Evolutionary conservation across 176 grass and related monocot genomes (phyloP).

Genomic region (Oryza glaberrima): DNA sequence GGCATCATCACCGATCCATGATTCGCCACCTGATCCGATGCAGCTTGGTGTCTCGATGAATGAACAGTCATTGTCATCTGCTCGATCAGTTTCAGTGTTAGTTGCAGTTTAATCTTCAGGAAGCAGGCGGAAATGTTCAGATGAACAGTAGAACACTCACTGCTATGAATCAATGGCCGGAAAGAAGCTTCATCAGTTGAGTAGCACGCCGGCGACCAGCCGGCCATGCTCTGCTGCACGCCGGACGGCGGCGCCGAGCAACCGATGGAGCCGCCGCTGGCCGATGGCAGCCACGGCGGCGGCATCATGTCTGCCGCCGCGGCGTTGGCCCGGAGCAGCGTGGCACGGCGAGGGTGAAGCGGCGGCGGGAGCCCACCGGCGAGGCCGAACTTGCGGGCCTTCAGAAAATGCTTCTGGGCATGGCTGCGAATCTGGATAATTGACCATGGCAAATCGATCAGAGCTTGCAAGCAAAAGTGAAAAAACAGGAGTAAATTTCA

Average conservation of each 20-base stretch:
- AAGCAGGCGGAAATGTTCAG: neutral
- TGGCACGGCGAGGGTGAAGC: conserved; percentile 36
- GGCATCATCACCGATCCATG: too few species aligned
- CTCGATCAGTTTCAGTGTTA: neutral
- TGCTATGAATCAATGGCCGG: neutral
- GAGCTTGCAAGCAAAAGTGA: neutral
- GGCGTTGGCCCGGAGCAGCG: too few species aligned
- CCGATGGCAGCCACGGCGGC: too few species aligned
- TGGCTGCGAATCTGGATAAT: conserved; percentile 56
- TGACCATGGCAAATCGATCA: neutral
- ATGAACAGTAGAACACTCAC: neutral
- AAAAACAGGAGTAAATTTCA: neutral
- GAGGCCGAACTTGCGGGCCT: conserved; percentile 63
- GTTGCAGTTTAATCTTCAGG: neutral
- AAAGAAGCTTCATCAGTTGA: neutral
- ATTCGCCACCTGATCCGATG: neutral
- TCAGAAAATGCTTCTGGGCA: conserved; percentile 79
- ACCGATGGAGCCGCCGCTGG: too few species aligned
- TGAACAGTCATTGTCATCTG: neutral
- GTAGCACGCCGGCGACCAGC: neutral
- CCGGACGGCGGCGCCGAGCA: too few species aligned
- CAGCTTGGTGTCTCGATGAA: neutral
- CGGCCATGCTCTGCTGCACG: too few species aligned
- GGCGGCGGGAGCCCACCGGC: conserved; percentile 53
- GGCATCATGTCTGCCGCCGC: too few species aligned